phyloP scores from a whole-genome alignment of 2,329 filamentous ascomycete genomes.

The Spiromastix sp. region DNA sequence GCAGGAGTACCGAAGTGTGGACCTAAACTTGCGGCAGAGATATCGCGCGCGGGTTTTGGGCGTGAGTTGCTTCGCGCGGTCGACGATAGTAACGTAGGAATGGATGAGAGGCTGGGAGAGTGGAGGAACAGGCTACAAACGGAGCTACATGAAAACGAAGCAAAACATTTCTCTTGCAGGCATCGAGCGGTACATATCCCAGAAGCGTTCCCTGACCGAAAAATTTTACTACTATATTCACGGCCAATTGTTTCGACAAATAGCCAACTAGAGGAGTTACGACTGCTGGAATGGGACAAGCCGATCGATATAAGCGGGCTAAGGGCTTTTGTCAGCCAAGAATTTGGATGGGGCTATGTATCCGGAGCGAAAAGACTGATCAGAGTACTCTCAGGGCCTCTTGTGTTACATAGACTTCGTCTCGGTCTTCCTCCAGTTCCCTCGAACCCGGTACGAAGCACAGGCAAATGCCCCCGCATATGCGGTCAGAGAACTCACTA shows the following conservation, averaged over 20 bases:
- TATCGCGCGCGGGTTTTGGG: slow-evolving; percentile 80
- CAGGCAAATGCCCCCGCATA: slow-evolving; percentile 45
- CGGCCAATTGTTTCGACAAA: slow-evolving; percentile 68
- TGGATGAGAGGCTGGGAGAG: slow-evolving; percentile 35
- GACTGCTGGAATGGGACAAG: slow-evolving; percentile 49
- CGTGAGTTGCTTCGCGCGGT: slow-evolving; percentile 53
- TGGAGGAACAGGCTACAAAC: slow-evolving; percentile 66
- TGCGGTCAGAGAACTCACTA: slow-evolving; percentile 59
- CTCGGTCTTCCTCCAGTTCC: slow-evolving; percentile 18
- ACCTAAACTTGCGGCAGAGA: slow-evolving; percentile 79
- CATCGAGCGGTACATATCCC: slow-evolving; percentile 68
- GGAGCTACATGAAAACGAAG: slow-evolving; percentile 76
- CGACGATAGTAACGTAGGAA: slow-evolving; percentile 37
- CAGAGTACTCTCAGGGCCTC: slow-evolving; percentile 62
- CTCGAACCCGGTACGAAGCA: slow-evolving; percentile 25
- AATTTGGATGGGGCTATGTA: slow-evolving; percentile 76
- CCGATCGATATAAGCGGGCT: slow-evolving; percentile 57
- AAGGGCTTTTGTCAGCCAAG: slow-evolving; percentile 63
- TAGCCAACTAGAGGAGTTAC: slow-evolving; percentile 45
- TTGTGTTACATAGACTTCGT: slow-evolving; percentile 54
- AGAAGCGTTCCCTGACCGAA: slow-evolving; percentile 66
- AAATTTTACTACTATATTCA: slow-evolving; percentile 77
- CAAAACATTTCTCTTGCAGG: slow-evolving; percentile 64
- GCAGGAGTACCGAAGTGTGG: slow-evolving; percentile 83
- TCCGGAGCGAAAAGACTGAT: slow-evolving; percentile 78